Conservation (phyloP, 306 rosid species). For the Cucurbita pepo region DNA sequence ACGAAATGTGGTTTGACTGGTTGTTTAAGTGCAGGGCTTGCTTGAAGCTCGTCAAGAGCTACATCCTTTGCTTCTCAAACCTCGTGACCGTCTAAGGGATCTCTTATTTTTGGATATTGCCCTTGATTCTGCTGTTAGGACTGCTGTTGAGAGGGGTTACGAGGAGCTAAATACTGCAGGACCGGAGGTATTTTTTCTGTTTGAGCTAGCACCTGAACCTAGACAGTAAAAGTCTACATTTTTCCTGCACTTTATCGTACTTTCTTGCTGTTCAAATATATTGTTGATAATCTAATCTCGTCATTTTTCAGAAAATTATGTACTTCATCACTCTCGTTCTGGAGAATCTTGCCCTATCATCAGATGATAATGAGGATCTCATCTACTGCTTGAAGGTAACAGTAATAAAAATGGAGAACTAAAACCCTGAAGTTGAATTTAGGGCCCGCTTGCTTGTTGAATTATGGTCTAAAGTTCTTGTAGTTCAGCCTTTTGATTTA, state of each 20-base stretch:
- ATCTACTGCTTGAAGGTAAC: conserved; percentile 81
- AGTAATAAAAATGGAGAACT: background rate
- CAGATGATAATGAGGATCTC: conserved; percentile 74
- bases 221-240: background rate
- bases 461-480: background rate
- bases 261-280: background rate
- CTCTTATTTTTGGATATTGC: conserved; percentile 89
- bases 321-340: conserved; percentile 58
- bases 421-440: background rate
- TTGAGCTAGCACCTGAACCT: background rate
- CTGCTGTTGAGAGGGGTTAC: conserved; percentile 80
- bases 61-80: conserved; percentile 46
- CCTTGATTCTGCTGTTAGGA: conserved; percentile 92
- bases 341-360: conserved; percentile 83
- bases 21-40: conserved; percentile 44
- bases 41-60: conserved; percentile 90
- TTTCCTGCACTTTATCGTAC: background rate
- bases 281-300: conserved; percentile 22
- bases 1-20: background rate
- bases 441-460: background rate
- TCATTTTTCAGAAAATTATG: conserved; percentile 69
- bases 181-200: conserved; percentile 48
- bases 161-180: conserved; percentile 70
- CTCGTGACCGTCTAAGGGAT: conserved; percentile 78
- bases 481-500: background rate